A percentile compares a stretch with the other conserved stretches of the same genome.
These are phyloP conservation scores for Leptodermis oblonga DNA, from an alignment of 257 asterid species.

Conservation along the genomic window DNA sequence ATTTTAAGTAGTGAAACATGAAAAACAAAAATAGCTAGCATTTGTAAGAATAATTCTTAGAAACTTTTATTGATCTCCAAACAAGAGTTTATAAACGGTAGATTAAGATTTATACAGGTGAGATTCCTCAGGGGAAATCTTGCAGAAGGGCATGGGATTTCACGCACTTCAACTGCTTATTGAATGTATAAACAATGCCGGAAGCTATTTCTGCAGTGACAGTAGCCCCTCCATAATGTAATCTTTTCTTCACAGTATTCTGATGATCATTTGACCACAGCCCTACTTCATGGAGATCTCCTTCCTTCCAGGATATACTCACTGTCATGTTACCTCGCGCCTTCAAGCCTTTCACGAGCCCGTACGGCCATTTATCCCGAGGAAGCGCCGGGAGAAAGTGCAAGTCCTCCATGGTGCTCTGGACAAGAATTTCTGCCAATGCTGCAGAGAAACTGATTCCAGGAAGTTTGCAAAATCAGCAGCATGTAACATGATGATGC, in stretches of 20 bases:
- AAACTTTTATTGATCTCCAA: no score
- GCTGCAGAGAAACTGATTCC: conserved; percentile 65
- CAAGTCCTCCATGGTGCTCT: conserved; percentile 61
- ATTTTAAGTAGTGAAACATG: no score
- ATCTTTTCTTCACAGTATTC: conserved; percentile 29
- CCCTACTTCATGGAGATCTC: conserved; percentile 56
- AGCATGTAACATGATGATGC: background rate
- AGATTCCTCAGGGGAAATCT: background rate
- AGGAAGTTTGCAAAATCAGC: conserved; percentile 10
- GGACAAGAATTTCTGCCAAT: conserved; percentile 75
- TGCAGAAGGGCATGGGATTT: conserved; percentile 21
- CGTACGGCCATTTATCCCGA: conserved; percentile 55
- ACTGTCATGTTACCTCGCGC: conserved; percentile 59
- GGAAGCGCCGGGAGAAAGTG: conserved; percentile 79
- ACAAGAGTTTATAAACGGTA: background rate
- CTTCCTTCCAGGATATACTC: conserved; percentile 63
- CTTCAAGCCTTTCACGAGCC: conserved; percentile 60
- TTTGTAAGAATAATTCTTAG: background rate
- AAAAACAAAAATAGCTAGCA: background rate
- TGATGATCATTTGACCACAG: conserved; percentile 45
- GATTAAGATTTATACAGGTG: background rate
- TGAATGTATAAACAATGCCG: conserved; percentile 54
- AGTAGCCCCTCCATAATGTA: conserved; percentile 47
- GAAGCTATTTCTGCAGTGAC: conserved; percentile 32
- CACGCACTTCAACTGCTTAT: conserved; percentile 46